Percentiles rank a stretch among this genome's conserved stretches.
phyloP scores from a whole-genome alignment of 2,329 filamentous ascomycete species.

The Arthrocladium fulminans region DNA sequence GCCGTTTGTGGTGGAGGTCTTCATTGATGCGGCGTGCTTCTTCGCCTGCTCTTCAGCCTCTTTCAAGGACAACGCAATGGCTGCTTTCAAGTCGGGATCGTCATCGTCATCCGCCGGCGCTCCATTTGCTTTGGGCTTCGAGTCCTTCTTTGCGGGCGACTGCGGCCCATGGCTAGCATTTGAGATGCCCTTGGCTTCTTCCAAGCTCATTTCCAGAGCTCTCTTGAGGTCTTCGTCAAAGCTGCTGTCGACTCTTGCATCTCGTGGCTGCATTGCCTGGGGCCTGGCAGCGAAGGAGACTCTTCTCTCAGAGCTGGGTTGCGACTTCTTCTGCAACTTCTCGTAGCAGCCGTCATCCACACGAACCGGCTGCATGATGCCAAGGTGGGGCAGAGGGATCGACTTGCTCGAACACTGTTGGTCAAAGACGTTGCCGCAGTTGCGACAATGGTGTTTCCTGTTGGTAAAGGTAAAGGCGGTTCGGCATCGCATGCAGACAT shows the following conservation, averaged over 20 bases:
- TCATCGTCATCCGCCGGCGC: constrained; percentile 60
- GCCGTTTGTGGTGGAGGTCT: constrained; percentile 47
- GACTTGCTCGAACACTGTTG: constrained; percentile 87
- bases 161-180: constrained; percentile 64
- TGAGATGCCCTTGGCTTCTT: constrained; percentile 69
- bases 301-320: constrained; percentile 20
- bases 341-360: constrained; percentile 94
- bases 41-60: constrained; percentile 99
- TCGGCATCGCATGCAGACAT: constrained; percentile 96
- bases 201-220: constrained; percentile 91
- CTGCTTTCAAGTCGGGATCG: constrained; percentile 85
- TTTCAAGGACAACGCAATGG: constrained; percentile 85
- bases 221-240: constrained; percentile 94
- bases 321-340: constrained; percentile 66
- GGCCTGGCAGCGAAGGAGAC: constrained; percentile 47
- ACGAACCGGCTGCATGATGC: constrained; percentile 80
- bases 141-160: constrained; percentile 33
- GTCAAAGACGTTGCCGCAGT: constrained; percentile 96
- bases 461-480: constrained; percentile 96
- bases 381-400: constrained; percentile 80
- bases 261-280: constrained; percentile 79
- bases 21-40: constrained; percentile 72
- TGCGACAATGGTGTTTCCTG: constrained; percentile 94
- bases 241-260: constrained; percentile 75
- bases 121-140: constrained; percentile 34